Conservation (phyloP, 2,329 filamentous ascomycete species). For the Fusarium abutilonis region DNA sequence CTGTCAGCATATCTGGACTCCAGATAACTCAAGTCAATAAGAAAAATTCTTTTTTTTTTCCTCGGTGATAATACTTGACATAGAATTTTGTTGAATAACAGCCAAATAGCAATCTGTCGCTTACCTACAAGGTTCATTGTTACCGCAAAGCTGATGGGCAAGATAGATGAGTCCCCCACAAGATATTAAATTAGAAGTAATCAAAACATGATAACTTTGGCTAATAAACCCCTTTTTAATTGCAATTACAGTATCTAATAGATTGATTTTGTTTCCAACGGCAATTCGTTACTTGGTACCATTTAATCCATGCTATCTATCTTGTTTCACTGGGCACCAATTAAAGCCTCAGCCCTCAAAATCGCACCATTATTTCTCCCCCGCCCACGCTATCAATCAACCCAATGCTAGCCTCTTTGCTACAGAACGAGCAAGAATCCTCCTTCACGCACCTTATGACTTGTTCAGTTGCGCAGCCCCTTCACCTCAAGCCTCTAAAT, state of each 20-base stretch:
- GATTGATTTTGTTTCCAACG: not conserved
- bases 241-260: too few species aligned
- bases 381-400: not conserved
- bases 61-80: not conserved
- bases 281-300: not conserved
- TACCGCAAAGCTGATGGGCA: too few species aligned
- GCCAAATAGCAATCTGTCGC: too few species aligned
- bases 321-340: conserved; percentile 13
- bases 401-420: not conserved
- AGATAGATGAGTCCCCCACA: too few species aligned
- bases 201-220: too few species aligned
- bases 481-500: not conserved
- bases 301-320: not conserved
- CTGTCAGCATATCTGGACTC: too few species aligned
- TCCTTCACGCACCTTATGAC: not conserved
- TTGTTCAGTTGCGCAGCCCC: conserved; percentile 16
- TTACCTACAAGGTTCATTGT: too few species aligned
- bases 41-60: too few species aligned
- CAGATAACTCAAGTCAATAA: too few species aligned
- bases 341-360: not conserved
- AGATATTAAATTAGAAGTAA: too few species aligned
- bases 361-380: conserved; percentile 11
- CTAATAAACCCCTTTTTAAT: too few species aligned
- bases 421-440: not conserved
- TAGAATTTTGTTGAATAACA: too few species aligned